These are phyloP conservation scores for Aspergillus sp. DNA, from an alignment of 2,329 filamentous ascomycete species.

Conservation along the genomic window DNA sequence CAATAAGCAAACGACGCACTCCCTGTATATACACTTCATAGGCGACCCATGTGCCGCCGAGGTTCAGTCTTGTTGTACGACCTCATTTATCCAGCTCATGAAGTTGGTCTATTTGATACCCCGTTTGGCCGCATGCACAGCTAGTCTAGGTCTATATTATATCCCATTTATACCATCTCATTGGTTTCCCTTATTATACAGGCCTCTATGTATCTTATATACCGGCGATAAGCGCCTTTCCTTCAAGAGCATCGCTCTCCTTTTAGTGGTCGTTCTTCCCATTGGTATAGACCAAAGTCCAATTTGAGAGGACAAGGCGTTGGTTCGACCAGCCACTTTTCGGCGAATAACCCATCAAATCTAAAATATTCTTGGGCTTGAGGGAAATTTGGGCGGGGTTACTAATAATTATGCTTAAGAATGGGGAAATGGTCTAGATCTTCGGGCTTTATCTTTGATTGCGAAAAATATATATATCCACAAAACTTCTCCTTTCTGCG, in stretches of 20 bases:
- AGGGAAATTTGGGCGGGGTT: background rate
- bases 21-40: background rate
- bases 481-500: background rate
- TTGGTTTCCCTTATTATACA: background rate
- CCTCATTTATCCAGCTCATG: background rate
- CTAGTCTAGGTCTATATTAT: background rate
- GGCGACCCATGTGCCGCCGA: constrained; percentile 7
- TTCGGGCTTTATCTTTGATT: background rate
- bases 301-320: background rate
- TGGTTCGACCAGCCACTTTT: background rate
- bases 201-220: background rate
- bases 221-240: background rate
- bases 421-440: too few relatives aligned
- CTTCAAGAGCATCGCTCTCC: background rate
- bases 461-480: background rate
- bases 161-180: background rate
- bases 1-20: background rate
- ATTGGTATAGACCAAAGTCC: background rate
- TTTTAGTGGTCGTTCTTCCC: background rate
- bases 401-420: too few relatives aligned
- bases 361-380: background rate
- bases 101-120: background rate
- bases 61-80: constrained; percentile 4
- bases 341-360: background rate
- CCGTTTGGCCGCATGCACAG: background rate